A percentile compares a stretch with the other conserved stretches of the same genome.
phyloP scores from a whole-genome alignment of 306 rosid species.

The Crataegus laevigata region DNA sequence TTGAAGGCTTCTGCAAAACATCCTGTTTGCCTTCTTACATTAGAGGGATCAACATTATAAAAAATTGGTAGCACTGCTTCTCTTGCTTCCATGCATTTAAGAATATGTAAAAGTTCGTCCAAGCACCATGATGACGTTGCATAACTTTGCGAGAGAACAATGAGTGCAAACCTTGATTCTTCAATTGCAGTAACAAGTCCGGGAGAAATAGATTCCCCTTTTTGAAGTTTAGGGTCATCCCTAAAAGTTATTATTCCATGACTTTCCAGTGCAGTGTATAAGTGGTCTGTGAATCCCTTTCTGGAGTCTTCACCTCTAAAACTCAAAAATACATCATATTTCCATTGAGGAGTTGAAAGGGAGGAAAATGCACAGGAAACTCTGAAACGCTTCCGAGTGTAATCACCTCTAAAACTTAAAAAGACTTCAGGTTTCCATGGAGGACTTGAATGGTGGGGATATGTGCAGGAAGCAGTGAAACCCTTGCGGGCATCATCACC shows the following conservation, averaged over 20 bases:
- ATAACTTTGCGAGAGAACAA: background rate
- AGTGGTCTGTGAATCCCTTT: background rate
- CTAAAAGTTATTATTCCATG: background rate
- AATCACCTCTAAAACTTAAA: background rate
- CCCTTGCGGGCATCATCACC: background rate
- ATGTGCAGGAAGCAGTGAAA: background rate
- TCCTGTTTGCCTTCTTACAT: background rate
- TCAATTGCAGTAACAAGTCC: background rate
- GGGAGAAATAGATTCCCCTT: background rate
- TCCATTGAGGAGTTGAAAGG: background rate
- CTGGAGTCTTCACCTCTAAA: background rate
- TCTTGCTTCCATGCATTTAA: background rate
- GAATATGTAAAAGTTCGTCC: background rate
- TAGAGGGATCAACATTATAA: background rate
- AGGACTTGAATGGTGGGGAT: background rate
- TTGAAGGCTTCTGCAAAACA: background rate
- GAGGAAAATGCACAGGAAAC: background rate
- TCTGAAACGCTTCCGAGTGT: background rate
- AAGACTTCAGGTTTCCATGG: background rate
- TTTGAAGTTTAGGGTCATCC: background rate
- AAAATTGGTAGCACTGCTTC: background rate
- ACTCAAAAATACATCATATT: no score
- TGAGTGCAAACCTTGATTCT: background rate
- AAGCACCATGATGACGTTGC: background rate
- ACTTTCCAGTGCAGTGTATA: background rate